Evolutionary conservation across 345 rosid genomes (phyloP).

Genomic region (Microcos paniculata): DNA sequence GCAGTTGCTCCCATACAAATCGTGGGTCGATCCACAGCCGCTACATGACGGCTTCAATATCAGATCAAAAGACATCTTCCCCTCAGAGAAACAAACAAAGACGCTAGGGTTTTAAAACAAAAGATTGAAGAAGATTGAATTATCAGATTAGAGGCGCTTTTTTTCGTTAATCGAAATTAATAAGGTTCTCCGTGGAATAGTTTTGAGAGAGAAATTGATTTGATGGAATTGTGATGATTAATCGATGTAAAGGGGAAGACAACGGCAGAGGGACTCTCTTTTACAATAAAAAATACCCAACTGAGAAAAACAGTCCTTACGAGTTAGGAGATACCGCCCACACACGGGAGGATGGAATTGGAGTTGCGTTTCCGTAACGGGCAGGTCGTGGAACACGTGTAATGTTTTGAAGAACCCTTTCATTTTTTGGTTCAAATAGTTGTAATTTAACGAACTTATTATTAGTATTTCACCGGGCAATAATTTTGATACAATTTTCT

Average conservation of each 20-base stretch:
- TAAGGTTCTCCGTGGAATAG: neutral
- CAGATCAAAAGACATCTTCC: conserved; percentile 68
- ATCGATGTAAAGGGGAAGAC: neutral
- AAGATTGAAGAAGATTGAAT: neutral
- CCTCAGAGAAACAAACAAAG: neutral
- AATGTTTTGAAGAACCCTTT: no score
- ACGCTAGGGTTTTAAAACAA: conserved; percentile 7
- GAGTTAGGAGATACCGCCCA: no score
- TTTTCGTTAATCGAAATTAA: neutral
- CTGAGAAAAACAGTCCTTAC: no score
- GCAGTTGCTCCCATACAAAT: conserved; percentile 87
- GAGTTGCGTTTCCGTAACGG: no score
- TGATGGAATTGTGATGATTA: neutral
- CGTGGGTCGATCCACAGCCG: conserved; percentile 67
- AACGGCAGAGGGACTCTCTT: neutral
- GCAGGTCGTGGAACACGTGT: no score
- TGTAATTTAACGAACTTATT: no score
- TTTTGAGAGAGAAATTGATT: neutral
- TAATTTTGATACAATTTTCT: no score
- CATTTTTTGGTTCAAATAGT: no score
- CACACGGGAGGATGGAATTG: no score
- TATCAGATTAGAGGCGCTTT: neutral
- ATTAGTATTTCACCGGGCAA: no score
- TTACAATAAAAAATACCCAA: no score
- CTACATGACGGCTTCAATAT: conserved; percentile 70